phyloP scores from a whole-genome alignment of 805 yeast species.

The Candida pseudofarinosa region DNA sequence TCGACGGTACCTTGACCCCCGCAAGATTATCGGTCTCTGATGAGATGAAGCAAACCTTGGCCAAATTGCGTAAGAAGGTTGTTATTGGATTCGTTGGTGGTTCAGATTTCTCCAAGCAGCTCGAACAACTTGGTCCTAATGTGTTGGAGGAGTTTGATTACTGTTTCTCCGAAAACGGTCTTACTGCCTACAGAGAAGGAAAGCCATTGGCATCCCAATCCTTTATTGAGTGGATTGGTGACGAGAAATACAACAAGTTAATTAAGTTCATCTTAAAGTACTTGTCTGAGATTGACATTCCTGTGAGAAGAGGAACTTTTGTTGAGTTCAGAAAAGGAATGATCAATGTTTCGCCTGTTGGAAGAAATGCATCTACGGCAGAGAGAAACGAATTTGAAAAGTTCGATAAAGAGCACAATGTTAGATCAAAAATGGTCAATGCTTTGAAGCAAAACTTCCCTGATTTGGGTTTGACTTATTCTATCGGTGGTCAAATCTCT shows the following conservation, averaged over 20 bases:
- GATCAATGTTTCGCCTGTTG: constrained; percentile 97
- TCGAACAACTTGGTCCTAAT: constrained; percentile 87
- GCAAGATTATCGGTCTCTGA: constrained; percentile 79
- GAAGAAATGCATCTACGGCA: constrained; percentile 93
- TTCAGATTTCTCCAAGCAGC: constrained; percentile 88
- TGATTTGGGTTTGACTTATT: constrained; percentile 84
- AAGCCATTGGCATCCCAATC: constrained; percentile 86
- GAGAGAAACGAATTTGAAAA: constrained; percentile 92
- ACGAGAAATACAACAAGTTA: constrained; percentile 86
- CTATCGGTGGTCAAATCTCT: constrained; percentile 99
- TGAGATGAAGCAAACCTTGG: constrained; percentile 71
- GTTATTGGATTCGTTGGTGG: constrained; percentile 99
- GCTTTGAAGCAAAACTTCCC: constrained; percentile 83
- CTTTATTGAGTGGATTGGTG: constrained; percentile 93
- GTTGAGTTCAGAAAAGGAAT: constrained; percentile 99
- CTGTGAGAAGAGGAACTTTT: constrained; percentile 98
- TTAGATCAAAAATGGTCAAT: constrained; percentile 80
- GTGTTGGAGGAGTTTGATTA: constrained; percentile 82
- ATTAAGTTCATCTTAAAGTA: constrained; percentile 82
- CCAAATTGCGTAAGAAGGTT: constrained; percentile 80
- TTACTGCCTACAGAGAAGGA: constrained; percentile 94
- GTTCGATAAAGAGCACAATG: constrained; percentile 72
- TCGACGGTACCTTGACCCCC: constrained; percentile 97
- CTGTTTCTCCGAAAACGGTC: constrained; percentile 96
- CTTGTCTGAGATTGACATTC: constrained; percentile 81